These are phyloP conservation scores for Triticum turgidum DNA, from an alignment of 176 grass and related monocot genomes.

Conservation along the genomic window DNA sequence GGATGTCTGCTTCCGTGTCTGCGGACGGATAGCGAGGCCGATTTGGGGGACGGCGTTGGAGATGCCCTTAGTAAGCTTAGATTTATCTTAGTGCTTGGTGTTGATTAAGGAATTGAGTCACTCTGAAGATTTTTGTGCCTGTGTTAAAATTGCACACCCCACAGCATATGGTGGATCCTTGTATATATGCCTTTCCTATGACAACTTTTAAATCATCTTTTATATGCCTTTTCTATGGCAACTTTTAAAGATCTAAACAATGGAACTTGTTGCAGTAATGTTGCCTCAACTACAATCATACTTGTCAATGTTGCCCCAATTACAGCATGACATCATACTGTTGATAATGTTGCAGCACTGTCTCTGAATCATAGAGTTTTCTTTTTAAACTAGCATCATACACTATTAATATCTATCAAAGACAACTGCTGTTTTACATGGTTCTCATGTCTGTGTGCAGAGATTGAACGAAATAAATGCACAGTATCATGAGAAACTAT, in stretches of 20 bases:
- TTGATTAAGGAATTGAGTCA: neutral
- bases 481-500: constrained; percentile 74
- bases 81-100: constrained; percentile 8
- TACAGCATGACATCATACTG: neutral
- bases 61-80: neutral
- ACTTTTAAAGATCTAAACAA: constrained; percentile 1
- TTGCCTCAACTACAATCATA: neutral
- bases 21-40: too few species aligned
- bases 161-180: neutral
- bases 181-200: neutral
- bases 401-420: neutral
- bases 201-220: constrained; percentile 1
- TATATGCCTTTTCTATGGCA: neutral
- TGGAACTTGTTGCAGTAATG: neutral
- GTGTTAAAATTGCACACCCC: neutral
- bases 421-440: constrained; percentile 2
- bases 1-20: too few species aligned
- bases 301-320: neutral
- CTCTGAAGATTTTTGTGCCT: neutral
- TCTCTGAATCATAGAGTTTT: neutral
- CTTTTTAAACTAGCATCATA: neutral
- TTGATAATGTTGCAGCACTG: neutral
- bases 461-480: constrained; percentile 86
- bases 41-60: too few species aligned
- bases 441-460: constrained; percentile 42